Conservation (phyloP, 108 stramenopile species). For the Aureococcus anophagefferens region DNA sequence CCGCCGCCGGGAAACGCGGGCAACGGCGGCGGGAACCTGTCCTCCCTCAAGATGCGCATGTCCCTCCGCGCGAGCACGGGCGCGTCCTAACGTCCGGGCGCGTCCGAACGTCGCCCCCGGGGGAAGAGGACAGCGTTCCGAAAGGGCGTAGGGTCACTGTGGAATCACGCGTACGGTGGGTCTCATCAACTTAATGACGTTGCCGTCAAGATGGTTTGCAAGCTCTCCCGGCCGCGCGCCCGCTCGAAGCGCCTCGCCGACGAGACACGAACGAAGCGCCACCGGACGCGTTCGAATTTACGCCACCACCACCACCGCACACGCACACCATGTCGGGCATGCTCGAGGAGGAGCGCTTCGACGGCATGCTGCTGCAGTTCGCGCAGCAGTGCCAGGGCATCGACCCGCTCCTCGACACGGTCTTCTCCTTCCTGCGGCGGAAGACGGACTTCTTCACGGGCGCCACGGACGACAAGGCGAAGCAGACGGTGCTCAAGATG, state of each 20-base stretch:
- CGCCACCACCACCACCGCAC: too few species aligned
- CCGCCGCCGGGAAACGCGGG: neutral
- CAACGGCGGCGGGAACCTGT: neutral
- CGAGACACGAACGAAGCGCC: too few species aligned
- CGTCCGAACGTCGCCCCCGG: too few species aligned
- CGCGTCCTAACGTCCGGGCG: too few species aligned
- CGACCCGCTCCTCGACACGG: conserved; percentile 88
- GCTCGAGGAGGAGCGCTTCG: conserved; percentile 87
- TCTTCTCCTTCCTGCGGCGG: conserved; percentile 91
- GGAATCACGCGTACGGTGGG: too few species aligned
- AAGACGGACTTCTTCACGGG: conserved; percentile 97
- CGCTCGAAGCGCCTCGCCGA: too few species aligned
- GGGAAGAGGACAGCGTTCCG: too few species aligned
- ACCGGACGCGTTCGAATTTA: too few species aligned
- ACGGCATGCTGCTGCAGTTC: conserved; percentile 86
- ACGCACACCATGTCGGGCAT: conserved; percentile 16
- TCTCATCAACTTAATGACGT: too few species aligned
- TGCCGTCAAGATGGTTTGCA: too few species aligned
- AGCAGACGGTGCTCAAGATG: conserved; percentile 60
- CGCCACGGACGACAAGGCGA: conserved; percentile 25
- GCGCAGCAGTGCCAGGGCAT: conserved; percentile 87
- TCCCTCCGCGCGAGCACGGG: neutral
- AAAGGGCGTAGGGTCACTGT: too few species aligned
- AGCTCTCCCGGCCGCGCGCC: too few species aligned
- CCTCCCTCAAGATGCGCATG: neutral